Percentiles rank a stretch among this genome's conserved stretches.
These are phyloP conservation scores for Immersiporthe knoxdaviesiana DNA, from an alignment of 2,329 filamentous ascomycete species.

Conservation along the genomic window DNA sequence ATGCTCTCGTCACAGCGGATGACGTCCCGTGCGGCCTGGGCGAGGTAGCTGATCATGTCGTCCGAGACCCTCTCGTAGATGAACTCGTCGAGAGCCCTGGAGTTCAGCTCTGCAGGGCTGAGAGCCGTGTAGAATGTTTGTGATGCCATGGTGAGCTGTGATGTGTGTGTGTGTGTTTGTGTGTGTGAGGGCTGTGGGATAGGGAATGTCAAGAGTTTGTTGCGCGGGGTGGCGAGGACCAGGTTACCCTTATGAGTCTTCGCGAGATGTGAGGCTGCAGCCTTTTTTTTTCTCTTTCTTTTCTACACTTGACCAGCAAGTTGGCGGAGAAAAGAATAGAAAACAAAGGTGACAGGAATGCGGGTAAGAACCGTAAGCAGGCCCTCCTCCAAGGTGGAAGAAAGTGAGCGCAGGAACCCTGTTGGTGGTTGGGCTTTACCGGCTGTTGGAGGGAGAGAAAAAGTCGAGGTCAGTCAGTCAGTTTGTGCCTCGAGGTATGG, in stretches of 20 bases:
- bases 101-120: conserved; percentile 64
- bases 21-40: conserved; percentile 73
- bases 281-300: conserved; percentile 23
- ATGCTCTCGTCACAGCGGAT: conserved; percentile 74
- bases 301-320: conserved; percentile 24
- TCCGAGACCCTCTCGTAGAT: conserved; percentile 75
- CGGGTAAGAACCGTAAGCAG: conserved; percentile 23
- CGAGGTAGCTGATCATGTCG: conserved; percentile 79
- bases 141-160: conserved; percentile 48
- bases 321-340: conserved; percentile 8
- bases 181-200: conserved; percentile 20
- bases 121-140: conserved; percentile 42
- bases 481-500: conserved; percentile 26
- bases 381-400: neutral
- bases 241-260: conserved; percentile 12
- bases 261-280: conserved; percentile 37
- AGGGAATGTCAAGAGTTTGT: conserved; percentile 22
- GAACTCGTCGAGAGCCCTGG: conserved; percentile 77
- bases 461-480: conserved; percentile 21
- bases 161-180: conserved; percentile 36
- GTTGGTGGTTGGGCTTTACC: conserved; percentile 15
- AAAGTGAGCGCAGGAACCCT: conserved; percentile 11
- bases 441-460: conserved; percentile 20
- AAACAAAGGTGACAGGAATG: conserved; percentile 31
- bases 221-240: conserved; percentile 19